These are phyloP conservation scores for Nissolia schottii DNA, from an alignment of 306 rosid genomes.

Conservation along the genomic window DNA sequence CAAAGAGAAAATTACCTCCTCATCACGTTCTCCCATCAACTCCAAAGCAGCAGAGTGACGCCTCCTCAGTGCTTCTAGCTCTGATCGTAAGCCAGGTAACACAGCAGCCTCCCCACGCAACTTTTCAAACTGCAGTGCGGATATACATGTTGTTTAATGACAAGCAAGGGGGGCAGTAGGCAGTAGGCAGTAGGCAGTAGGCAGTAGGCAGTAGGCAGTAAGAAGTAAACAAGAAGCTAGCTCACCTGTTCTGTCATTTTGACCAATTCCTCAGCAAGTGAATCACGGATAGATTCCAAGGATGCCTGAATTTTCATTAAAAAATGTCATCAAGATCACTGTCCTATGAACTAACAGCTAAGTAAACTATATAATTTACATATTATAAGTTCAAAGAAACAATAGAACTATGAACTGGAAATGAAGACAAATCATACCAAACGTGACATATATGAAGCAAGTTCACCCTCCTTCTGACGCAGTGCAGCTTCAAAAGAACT, in stretches of 20 bases:
- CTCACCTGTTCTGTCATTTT: slow-evolving; percentile 85
- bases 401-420: neutral
- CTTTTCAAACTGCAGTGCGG: slow-evolving; percentile 76
- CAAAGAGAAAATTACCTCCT: slow-evolving; percentile 61
- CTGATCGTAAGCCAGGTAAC: slow-evolving; percentile 86
- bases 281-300: slow-evolving; percentile 92
- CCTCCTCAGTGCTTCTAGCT: slow-evolving; percentile 90
- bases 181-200: too few relatives aligned
- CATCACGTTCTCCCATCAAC: slow-evolving; percentile 99
- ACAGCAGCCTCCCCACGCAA: slow-evolving; percentile 70
- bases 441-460: slow-evolving; percentile 95
- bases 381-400: neutral
- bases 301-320: slow-evolving; percentile 56
- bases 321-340: neutral
- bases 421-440: slow-evolving; percentile 53
- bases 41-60: slow-evolving; percentile 98
- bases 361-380: neutral
- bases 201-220: too few relatives aligned
- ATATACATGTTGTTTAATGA: slow-evolving; percentile 21
- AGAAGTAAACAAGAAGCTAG: slow-evolving; percentile 11
- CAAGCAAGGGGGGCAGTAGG: neutral
- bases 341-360: neutral
- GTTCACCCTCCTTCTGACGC: slow-evolving; percentile 99
- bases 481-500: slow-evolving; percentile 94
- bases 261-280: slow-evolving; percentile 98